Conservation (phyloP, 2,329 filamentous ascomycete genomes). For the Trichophyton rubrum region DNA sequence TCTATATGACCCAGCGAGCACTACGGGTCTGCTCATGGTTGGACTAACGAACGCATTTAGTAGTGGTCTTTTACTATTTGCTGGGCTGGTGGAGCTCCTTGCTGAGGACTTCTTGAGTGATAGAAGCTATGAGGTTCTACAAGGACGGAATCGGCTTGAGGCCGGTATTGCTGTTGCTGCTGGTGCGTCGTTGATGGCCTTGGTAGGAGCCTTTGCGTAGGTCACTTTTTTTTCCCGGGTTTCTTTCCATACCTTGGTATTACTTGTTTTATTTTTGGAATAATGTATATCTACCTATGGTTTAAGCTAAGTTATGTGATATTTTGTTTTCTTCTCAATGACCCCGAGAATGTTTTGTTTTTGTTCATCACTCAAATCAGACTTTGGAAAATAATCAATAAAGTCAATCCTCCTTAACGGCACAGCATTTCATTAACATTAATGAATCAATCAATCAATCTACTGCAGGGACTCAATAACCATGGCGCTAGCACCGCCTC, state of each 20-base stretch:
- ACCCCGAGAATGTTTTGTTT: neutral
- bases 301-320: neutral
- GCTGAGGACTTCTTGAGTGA: conserved; percentile 70
- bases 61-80: conserved; percentile 66
- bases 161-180: conserved; percentile 50
- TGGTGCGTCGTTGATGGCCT: conserved; percentile 51
- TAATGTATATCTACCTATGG: neutral
- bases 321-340: neutral
- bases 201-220: conserved; percentile 54
- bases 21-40: conserved; percentile 65
- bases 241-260: neutral
- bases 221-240: neutral
- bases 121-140: conserved; percentile 48
- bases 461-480: conserved; percentile 58
- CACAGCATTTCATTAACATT: neutral
- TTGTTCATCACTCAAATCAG: neutral
- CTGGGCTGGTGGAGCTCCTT: conserved; percentile 69
- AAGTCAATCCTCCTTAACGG: neutral
- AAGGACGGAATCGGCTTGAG: conserved; percentile 46
- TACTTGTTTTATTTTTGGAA: neutral
- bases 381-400: neutral
- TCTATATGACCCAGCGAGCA: conserved; percentile 65
- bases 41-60: conserved; percentile 82
- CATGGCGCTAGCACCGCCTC: conserved; percentile 85
- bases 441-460: conserved; percentile 5